These are phyloP conservation scores for Rhodofomes roseus DNA, from an alignment of 1,284 basidiomycete species.

Conservation along the genomic window DNA sequence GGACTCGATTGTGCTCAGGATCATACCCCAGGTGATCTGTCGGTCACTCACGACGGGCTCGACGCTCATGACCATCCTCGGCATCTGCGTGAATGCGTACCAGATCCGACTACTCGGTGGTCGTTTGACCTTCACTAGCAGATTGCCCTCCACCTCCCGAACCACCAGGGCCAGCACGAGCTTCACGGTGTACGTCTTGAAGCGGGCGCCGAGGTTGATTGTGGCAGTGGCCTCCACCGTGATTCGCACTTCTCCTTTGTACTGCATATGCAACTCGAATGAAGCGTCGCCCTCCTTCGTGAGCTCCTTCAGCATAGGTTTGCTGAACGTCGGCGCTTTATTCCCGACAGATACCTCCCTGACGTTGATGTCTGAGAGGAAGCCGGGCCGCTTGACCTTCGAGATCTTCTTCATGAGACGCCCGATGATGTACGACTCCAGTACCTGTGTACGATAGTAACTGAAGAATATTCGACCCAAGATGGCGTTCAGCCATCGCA, in stretches of 20 bases:
- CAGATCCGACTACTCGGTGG: conserved; percentile 95
- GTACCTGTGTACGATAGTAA: conserved; percentile 77
- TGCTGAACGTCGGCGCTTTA: conserved; percentile 79
- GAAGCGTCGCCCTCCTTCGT: conserved; percentile 90
- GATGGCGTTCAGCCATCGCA: conserved; percentile 95
- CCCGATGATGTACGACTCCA: conserved; percentile 84
- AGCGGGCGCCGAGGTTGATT: conserved; percentile 76
- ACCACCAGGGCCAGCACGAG: conserved; percentile 86
- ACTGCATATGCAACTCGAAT: conserved; percentile 80
- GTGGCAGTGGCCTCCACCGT: conserved; percentile 88
- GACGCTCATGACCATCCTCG: conserved; percentile 85
- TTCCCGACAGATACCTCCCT: conserved; percentile 89
- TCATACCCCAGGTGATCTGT: conserved; percentile 91
- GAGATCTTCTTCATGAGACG: conserved; percentile 92
- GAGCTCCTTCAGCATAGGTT: conserved; percentile 96
- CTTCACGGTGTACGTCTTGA: conserved; percentile 88
- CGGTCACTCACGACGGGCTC: conserved; percentile 92
- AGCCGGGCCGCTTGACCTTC: conserved; percentile 85
- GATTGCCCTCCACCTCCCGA: conserved; percentile 86
- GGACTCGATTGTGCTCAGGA: conserved; percentile 86
- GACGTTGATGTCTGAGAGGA: conserved; percentile 84
- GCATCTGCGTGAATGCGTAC: conserved; percentile 96
- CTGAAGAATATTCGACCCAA: conserved; percentile 92
- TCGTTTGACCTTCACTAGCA: conserved; percentile 89
- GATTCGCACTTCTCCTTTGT: conserved; percentile 86